Conservation (phyloP, 768 basidiomycete genomes). For the Coprinellus aureogranulatus region DNA sequence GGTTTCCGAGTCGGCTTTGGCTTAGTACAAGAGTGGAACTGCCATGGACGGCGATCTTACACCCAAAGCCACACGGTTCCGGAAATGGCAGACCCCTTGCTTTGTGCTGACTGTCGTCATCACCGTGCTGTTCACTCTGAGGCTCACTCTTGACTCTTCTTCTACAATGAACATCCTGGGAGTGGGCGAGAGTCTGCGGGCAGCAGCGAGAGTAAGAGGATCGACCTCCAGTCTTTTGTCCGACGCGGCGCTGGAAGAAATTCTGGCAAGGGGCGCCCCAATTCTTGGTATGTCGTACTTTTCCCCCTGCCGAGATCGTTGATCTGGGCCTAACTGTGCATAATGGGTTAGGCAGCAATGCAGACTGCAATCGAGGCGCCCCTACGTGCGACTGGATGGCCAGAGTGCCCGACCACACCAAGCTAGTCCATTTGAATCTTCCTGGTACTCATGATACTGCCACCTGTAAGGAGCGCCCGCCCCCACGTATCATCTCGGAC, state of each 20-base stretch:
- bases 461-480: constrained; percentile 33
- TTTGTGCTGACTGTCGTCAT: too few species aligned
- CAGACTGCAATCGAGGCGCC: constrained; percentile 26
- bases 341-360: constrained; percentile 29
- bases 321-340: not conserved
- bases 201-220: too few species aligned
- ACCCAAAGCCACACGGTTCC: too few species aligned
- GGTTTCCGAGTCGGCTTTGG: too few species aligned
- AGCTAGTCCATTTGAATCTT: constrained; percentile 48
- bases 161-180: too few species aligned
- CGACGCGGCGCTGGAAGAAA: constrained; percentile 25
- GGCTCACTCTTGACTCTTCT: too few species aligned
- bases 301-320: too few species aligned
- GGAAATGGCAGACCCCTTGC: too few species aligned
- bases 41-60: too few species aligned
- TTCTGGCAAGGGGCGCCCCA: constrained; percentile 29
- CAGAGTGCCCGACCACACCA: constrained; percentile 38
- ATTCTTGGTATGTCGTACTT: constrained; percentile 24
- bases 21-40: too few species aligned
- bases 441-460: constrained; percentile 52
- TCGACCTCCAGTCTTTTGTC: not conserved
- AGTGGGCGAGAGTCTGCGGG: too few species aligned
- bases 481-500: not conserved
- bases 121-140: too few species aligned
- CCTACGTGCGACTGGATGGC: constrained; percentile 47